Evolutionary conservation across 805 yeast genomes (phyloP).

Genomic region (Teunomyces tritomae): DNA sequence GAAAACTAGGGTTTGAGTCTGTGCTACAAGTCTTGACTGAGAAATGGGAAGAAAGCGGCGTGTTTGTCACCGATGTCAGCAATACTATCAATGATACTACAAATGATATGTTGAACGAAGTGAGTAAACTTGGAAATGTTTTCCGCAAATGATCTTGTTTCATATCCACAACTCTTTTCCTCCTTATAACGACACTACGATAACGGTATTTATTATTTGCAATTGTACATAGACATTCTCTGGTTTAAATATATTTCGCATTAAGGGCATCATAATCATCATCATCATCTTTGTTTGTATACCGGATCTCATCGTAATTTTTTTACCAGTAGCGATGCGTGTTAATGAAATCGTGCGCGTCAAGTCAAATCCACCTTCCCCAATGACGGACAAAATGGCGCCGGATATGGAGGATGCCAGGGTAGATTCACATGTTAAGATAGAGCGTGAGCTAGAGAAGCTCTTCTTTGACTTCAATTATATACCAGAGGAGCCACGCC

Average conservation of each 20-base stretch:
- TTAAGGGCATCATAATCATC: not conserved
- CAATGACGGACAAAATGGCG: not conserved
- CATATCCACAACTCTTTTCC: not conserved
- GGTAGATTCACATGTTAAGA: not conserved
- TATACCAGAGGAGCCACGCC: not conserved
- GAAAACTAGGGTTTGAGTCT: conserved; percentile 79
- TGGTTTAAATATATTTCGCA: not conserved
- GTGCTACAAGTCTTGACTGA: conserved; percentile 58
- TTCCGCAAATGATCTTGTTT: conserved; percentile 2
- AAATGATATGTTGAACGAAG: conserved; percentile 14
- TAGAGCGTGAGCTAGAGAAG: conserved; percentile 5
- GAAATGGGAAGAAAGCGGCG: conserved; percentile 42
- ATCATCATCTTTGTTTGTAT: no score
- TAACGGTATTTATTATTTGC: not conserved
- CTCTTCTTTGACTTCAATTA: conserved; percentile 6
- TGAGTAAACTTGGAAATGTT: conserved; percentile 15
- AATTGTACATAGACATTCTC: conserved; percentile 2
- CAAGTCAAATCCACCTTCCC: not conserved
- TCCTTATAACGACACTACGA: not conserved
- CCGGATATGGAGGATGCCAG: not conserved
- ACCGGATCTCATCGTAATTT: conserved; percentile 1
- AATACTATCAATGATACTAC: conserved; percentile 18
- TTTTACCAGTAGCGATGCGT: not conserved
- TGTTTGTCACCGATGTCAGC: conserved; percentile 30
- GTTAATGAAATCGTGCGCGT: not conserved